phyloP scores from a whole-genome alignment of 139 green algal species.

The Tetradesmus obliquus region DNA sequence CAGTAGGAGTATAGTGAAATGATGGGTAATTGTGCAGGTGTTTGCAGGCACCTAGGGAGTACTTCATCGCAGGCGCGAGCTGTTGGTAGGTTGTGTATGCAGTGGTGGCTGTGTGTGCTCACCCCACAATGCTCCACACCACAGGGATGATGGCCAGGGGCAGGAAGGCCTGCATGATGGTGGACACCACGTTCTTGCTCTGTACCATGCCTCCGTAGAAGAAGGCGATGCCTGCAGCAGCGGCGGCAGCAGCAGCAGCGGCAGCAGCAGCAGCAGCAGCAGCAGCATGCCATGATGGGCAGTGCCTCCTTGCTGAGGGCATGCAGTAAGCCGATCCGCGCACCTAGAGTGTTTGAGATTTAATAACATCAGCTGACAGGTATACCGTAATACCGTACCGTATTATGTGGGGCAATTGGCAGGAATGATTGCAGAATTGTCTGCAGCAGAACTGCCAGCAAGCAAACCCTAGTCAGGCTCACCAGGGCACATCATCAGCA shows the following conservation, averaged over 20 bases:
- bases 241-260: neutral
- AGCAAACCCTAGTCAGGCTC: neutral
- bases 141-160: conserved; percentile 42
- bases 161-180: conserved; percentile 42
- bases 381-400: too few species aligned
- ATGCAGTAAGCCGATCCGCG: too few species aligned
- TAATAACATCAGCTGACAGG: too few species aligned
- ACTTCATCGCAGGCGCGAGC: too few species aligned
- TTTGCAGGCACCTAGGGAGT: too few species aligned
- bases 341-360: too few species aligned
- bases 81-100: neutral
- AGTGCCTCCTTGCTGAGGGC: neutral
- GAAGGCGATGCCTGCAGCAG: conserved; percentile 12
- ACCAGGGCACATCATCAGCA: conserved; percentile 40
- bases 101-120: neutral
- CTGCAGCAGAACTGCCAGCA: too few species aligned
- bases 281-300: too few species aligned
- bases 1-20: too few species aligned
- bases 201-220: conserved; percentile 31
- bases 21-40: too few species aligned
- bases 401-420: too few species aligned
- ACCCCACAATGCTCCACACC: conserved; percentile 35
- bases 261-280: neutral
- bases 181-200: conserved; percentile 42
- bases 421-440: too few species aligned